Evolutionary conservation across 352 stramenopile genomes (phyloP), one percentile per base, ranked within the genome.

Genomic region (Phytophthora pinifolia): DNA sequence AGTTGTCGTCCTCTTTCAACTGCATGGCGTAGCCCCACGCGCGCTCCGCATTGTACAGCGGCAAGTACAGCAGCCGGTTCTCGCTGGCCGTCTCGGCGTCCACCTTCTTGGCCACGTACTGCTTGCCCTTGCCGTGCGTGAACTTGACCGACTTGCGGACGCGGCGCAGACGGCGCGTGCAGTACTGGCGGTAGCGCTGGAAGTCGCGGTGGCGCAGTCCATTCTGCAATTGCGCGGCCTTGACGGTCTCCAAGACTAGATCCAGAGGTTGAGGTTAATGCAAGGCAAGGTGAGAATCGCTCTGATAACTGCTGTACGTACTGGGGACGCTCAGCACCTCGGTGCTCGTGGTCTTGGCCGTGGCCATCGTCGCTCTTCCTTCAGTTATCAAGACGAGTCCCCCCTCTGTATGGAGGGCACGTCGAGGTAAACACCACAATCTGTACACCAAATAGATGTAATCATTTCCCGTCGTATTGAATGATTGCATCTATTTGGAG

Each of bases 21-120:
- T 96, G 85, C 88, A 96, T 96, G 6, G 89, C 89, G 63, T 93
- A 96, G 31, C 83, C 88, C 89, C 89, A 97, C 10, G 87, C 86
- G 37, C 89, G 84, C 67, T 97, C 89, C 20, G 89, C 86, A 68
- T 93, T 93, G 72, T 96, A 94, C 45, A 97, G 74, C 39, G 82
- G 85, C 38, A 97, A 54, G 59, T 96, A 92, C 67, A 97, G 54
- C 51, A 92, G 62, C 7, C 83, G 67, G 14, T 80, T 71, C 47
- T 94, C 83, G 10, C 70, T 79, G 18, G 74, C 73, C 7, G 71
- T 88, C 50, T 95, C 86, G n/a, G 59, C 65, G 49, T 92, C 88
- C 55, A 97, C 77, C 54, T 93, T 89, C 71, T 94, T 88, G 60
- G 76, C 76, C 13, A 94, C 33, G 64, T 84, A 94, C 33, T 77